Evolutionary conservation across 2,329 filamentous ascomycete species (phyloP), one percentile per base, ranked within the genome.

Genomic region (Cephalotrichum gorgonifer): DNA sequence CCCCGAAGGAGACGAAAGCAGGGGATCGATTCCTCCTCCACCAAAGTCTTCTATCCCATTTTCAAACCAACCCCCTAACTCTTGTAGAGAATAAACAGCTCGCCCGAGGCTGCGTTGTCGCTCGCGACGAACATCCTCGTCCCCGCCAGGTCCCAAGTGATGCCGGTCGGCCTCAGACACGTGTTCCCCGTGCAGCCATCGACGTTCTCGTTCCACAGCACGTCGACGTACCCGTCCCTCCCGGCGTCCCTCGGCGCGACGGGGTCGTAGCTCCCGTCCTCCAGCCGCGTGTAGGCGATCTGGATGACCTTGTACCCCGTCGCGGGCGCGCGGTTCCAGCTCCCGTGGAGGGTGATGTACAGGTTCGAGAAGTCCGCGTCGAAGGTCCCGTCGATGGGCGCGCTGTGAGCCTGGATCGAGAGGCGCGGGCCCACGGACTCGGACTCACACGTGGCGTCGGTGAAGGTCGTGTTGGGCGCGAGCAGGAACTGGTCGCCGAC

Each of bases 271-370:
- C 35, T 41, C 22, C 58, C 60, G 47, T 53, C 52, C 3, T 47
- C 46, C 22, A 57, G 54, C 44, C 45, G 51, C 2, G 52, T 57
- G 47, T 67, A 69, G 4, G 63, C 63, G 12, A 69, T 56, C 35
- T 61, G 53, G n/a, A 64, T 57, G 14, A 69, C 58, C 55, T 65
- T 65, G 57, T 67, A 69, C 1, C 67, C 67, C 15, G 60, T 60
- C 2, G 66, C 63, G 3, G 57, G 57, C 17, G 59, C 56, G 22
- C 65, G 60, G 56, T 68, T 64, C 76, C 79, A 83, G 50, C 72
- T 76, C 3, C 79, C 79, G 59, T 81, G 79, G 57, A 83, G 78
- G 1, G 76, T 71, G 26, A 83, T 67, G 69, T 75, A 83, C 28
- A 76, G 73, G 27, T 70, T 73, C 31, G 69, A 71, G 33, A 68